Conservation (phyloP, 208 protist species). For the Crithidia brevicula region DNA sequence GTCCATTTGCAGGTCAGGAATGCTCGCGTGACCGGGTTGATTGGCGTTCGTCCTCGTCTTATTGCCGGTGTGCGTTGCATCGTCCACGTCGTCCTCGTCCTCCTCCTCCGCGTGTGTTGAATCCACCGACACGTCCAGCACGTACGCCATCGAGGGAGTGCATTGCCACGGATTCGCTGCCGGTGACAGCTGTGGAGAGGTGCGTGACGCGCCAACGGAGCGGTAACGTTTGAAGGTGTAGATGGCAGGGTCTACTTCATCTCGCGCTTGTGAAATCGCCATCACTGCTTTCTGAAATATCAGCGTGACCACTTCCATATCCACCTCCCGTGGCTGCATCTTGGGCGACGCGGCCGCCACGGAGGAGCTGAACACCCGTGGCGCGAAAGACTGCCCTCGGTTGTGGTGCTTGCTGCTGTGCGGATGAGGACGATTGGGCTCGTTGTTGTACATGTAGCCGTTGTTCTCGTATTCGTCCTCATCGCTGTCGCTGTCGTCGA, state of each 20-base stretch:
- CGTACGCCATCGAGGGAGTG: neutral
- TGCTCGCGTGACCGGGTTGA: neutral
- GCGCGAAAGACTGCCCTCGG: no score
- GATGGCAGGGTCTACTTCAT: constrained; percentile 21
- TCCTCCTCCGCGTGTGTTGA: no score
- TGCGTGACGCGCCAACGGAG: neutral
- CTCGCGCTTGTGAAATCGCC: constrained; percentile 12
- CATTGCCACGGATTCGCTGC: no score
- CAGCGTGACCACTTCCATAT: constrained; percentile 56
- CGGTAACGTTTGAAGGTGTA: neutral
- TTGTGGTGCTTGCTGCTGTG: no score
- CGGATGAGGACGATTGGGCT: no score
- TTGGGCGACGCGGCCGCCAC: neutral
- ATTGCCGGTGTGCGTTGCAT: no score
- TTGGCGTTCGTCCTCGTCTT: neutral
- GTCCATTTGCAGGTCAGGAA: constrained; percentile 47
- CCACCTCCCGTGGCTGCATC: constrained; percentile 18
- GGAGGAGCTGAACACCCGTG: no score
- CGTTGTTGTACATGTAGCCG: no score
- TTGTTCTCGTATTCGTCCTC: neutral
- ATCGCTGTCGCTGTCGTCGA: constrained; percentile 12
- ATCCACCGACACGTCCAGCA: neutral
- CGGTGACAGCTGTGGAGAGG: no score
- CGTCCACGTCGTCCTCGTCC: no score
- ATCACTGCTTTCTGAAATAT: constrained; percentile 62